Evolutionary conservation across 768 basidiomycete genomes (phyloP), one percentile per base, ranked within the genome.

Genomic region (Suillus decipiens): DNA sequence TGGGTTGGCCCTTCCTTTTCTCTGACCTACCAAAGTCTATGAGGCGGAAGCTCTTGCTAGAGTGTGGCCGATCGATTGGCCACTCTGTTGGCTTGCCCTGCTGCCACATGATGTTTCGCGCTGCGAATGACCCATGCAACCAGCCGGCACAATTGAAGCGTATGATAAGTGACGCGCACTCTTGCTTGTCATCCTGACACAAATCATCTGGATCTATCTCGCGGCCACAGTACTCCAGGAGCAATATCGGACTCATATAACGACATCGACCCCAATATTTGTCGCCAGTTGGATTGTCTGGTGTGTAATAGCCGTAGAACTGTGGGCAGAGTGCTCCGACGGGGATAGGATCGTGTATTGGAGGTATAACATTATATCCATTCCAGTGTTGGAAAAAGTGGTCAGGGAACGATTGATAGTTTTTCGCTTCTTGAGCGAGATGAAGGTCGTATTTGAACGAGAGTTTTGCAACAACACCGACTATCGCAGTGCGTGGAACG

Each of bases 271-370:
- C n/a, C n/a, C n/a, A n/a, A n/a, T n/a, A n/a, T 41, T 5, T 2
- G 7, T 24, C 22, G 58, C 58, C 45, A 61, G 72, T 10, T 73
- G 73, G n/a, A 1, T 41, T 51, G 14, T 72, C 66, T 1, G 77
- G 77, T 0, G 66, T 68, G 65, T 87, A 89, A 71, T 84, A 86
- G 1, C 88, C 87, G 66, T 85, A 89, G 71, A 82, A 89, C 69
- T 87, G 86, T 0, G 88, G 87, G 3, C n/a, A n/a, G n/a, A n/a
- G n/a, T n/a, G n/a, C n/a, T n/a, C n/a, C n/a, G n/a, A n/a, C n/a
- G 5, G 84, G 82, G 0, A 81, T 78, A 0, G 84, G 80, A 64
- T 79, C 66, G 34, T 72, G 72, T 6, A 84, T 28, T 15, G 71
- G 73, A 3, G 5, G 1, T 0, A 70, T 17, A 47, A 68, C 3